A percentile compares a stretch with the other conserved stretches of the same genome.
Conservation (phyloP, 1,139 yeast species). For the Pneumocystis carinii region DNA sequence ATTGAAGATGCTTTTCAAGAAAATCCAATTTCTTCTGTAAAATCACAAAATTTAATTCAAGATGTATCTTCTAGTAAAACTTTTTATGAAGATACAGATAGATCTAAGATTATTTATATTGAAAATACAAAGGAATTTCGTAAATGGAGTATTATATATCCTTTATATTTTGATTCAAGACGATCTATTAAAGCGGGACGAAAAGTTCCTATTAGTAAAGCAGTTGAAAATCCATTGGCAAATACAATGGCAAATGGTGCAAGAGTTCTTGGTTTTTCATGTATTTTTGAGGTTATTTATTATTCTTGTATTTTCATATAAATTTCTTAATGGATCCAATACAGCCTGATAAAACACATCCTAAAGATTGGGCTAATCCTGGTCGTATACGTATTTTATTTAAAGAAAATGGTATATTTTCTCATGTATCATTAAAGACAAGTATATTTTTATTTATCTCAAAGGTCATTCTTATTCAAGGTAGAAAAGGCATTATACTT, state of each 20-base stretch:
- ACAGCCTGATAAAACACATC: slow-evolving; percentile 78
- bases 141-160: slow-evolving; percentile 37
- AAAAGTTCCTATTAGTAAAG: slow-evolving; percentile 48
- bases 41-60: neutral
- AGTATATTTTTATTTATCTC: slow-evolving; percentile 8
- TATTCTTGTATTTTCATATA: slow-evolving; percentile 18
- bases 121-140: neutral
- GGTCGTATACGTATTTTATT: slow-evolving; percentile 74
- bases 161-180: slow-evolving; percentile 75
- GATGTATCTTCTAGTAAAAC: neutral
- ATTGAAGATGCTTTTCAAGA: neutral
- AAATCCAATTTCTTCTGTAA: neutral
- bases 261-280: slow-evolving; percentile 31
- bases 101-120: neutral
- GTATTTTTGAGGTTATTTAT: slow-evolving; percentile 29
- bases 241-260: slow-evolving; percentile 56
- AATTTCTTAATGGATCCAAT: slow-evolving; percentile 28
- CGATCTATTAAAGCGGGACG: slow-evolving; percentile 74
- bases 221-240: slow-evolving; percentile 80
- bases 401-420: slow-evolving; percentile 23
- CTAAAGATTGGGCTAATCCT: slow-evolving; percentile 94
- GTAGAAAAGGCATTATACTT: slow-evolving; percentile 53
- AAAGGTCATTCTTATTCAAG: slow-evolving; percentile 3
- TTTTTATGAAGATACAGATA: neutral
- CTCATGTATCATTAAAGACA: slow-evolving; percentile 12